These are phyloP conservation scores for Calamus simplicifolius DNA, from an alignment of 176 grass and related monocot genomes.

Conservation along the genomic window DNA sequence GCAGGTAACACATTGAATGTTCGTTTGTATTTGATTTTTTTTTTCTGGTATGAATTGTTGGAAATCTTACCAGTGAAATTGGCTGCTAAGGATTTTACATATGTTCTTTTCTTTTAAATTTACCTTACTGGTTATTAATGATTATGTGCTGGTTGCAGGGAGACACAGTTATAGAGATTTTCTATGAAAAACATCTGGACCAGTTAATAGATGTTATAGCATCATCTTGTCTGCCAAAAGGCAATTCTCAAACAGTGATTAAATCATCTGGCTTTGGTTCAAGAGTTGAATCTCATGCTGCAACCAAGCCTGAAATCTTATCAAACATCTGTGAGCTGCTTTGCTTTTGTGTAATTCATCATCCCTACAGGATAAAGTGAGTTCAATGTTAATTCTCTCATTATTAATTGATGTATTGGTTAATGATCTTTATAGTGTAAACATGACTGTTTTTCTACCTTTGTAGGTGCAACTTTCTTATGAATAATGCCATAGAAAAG, in stretches of 20 bases:
- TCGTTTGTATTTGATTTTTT: slow-evolving; percentile 7
- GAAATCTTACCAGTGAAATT: slow-evolving; percentile 4
- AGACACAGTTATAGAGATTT: slow-evolving; percentile 47
- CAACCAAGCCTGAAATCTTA: slow-evolving; percentile 55
- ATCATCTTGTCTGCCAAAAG: slow-evolving; percentile 40
- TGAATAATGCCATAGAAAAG: slow-evolving; percentile 70
- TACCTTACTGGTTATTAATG: slow-evolving; percentile 12
- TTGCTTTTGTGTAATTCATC: slow-evolving; percentile 65
- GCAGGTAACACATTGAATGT: slow-evolving; percentile 6
- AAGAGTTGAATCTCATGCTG: slow-evolving; percentile 28
- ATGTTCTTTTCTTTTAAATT: not conserved
- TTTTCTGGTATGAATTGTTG: slow-evolving; percentile 8
- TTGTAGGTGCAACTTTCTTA: slow-evolving; percentile 52
- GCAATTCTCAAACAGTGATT: slow-evolving; percentile 12
- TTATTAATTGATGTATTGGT: no score
- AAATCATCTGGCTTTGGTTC: slow-evolving; percentile 22
- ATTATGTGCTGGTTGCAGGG: slow-evolving; percentile 37
- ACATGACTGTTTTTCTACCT: not conserved
- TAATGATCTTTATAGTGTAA: not conserved
- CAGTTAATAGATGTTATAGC: slow-evolving; percentile 66
- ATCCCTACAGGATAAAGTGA: slow-evolving; percentile 72
- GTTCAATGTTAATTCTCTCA: not conserved
- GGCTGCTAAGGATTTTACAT: slow-evolving; percentile 2
- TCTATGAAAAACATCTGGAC: slow-evolving; percentile 63
- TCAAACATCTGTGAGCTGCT: slow-evolving; percentile 75